Percentiles rank a stretch among this genome's conserved stretches.
Conservation (phyloP, 768 basidiomycete genomes). For the Coprinopsis marcescibilis region DNA sequence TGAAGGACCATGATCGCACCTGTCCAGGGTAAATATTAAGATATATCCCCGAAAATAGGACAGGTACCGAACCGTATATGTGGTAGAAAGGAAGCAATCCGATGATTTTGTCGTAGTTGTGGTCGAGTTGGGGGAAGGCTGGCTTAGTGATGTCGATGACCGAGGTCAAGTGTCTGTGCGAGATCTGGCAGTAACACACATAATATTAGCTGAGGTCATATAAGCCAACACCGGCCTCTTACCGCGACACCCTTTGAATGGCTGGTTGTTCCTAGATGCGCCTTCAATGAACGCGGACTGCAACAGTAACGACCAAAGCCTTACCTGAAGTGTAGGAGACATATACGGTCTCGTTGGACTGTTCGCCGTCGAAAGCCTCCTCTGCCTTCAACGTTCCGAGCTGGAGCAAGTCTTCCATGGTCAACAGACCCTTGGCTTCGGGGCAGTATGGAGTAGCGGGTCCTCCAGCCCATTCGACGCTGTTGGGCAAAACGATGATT, state of each 20-base stretch:
- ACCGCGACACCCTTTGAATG: conserved; percentile 68
- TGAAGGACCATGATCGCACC: conserved; percentile 60
- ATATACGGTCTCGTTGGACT: conserved; percentile 53
- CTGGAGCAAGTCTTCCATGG: conserved; percentile 45
- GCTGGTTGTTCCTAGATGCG: conserved; percentile 61
- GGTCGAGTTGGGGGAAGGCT: conserved; percentile 35
- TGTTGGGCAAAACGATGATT: conserved; percentile 52
- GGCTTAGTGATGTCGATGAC: conserved; percentile 46
- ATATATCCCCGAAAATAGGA: background rate
- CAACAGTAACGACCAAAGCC: conserved; percentile 11
- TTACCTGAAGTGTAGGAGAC: conserved; percentile 52
- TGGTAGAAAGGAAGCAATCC: conserved; percentile 60
- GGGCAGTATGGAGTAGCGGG: conserved; percentile 21
- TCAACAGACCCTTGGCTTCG: conserved; percentile 27
- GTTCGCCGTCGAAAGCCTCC: conserved; percentile 46
- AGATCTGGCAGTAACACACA: conserved; percentile 37
- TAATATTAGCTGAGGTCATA: conserved; percentile 1
- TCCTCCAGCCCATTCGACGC: conserved; percentile 41
- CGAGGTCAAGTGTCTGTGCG: conserved; percentile 62
- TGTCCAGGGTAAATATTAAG: conserved; percentile 17
- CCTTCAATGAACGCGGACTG: too few species aligned
- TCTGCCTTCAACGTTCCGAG: conserved; percentile 45
- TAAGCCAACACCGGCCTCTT: conserved; percentile 5
- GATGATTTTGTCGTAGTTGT: conserved; percentile 45
- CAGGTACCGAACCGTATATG: conserved; percentile 33